Conservation (phyloP, 495 filamentous ascomycete genomes). For the Penicillium arizonense region DNA sequence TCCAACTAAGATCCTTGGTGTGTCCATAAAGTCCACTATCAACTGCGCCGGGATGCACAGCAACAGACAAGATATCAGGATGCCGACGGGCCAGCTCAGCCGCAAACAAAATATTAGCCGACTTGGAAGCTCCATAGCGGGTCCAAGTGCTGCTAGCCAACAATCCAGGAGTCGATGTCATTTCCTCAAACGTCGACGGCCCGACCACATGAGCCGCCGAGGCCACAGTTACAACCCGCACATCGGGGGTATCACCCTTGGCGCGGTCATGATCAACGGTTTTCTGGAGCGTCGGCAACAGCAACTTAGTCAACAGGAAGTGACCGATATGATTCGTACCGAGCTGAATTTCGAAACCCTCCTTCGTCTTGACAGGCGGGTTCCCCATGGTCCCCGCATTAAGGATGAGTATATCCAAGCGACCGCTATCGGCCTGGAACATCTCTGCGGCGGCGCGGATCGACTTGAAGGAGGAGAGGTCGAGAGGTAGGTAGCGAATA, state of each 20-base stretch:
- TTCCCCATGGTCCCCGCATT: slow-evolving; percentile 63
- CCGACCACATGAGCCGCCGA: slow-evolving; percentile 47
- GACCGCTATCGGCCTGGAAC: slow-evolving; percentile 45
- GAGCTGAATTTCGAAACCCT: slow-evolving; percentile 73
- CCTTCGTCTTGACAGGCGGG: slow-evolving; percentile 57
- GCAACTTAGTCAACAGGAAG: slow-evolving; percentile 62
- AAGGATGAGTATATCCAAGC: slow-evolving; percentile 58
- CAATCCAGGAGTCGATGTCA: slow-evolving; percentile 42
- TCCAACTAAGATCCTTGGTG: slow-evolving; percentile 21
- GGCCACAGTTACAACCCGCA: slow-evolving; percentile 22
- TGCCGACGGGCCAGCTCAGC: slow-evolving; percentile 56
- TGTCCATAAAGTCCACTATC: slow-evolving; percentile 50
- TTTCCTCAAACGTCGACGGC: slow-evolving; percentile 47
- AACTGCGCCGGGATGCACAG: slow-evolving; percentile 69
- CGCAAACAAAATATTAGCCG: slow-evolving; percentile 68
- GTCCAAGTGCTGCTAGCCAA: slow-evolving; percentile 33
- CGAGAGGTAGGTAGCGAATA: slow-evolving; percentile 49
- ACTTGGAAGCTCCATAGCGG: slow-evolving; percentile 66
- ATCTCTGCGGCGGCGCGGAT: slow-evolving; percentile 45
- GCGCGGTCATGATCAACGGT: slow-evolving; percentile 39
- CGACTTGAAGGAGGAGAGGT: slow-evolving; percentile 52
- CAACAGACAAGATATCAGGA: slow-evolving; percentile 52
- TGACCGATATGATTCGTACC: slow-evolving; percentile 57
- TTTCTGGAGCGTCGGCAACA: slow-evolving; percentile 55
- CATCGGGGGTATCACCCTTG: slow-evolving; percentile 16